Base-by-base conservation (phyloP, 139 green algal genomes). In the Nannochloris sp. region DNA sequence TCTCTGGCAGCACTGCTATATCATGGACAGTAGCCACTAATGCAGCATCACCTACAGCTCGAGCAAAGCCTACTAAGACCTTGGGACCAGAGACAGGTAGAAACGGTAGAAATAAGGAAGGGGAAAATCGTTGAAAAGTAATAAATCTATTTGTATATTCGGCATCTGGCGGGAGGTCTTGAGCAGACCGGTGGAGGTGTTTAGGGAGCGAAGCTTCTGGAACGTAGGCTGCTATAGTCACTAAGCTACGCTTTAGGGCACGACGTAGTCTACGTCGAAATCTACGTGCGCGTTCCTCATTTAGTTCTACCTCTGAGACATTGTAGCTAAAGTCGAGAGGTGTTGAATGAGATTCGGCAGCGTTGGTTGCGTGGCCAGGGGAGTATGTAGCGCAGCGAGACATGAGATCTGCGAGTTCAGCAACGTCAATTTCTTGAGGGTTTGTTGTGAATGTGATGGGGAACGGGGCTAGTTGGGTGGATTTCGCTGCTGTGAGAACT, bases 11-110 rank as follows among this genome's bases (percentile, higher is more conserved):
- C 19, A 78, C 71, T 15, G 55, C 55, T 37, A 78, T 34, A 19
- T 78, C 71, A 33, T 65, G 48, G 27, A 78, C 13, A 1, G 71
- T 78, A 34, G 71, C 65, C 15, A 78, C 67, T 8, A 78, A 29
- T 9, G 67, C 31, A 0, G 58, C 34, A 13, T 78, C 71, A 0
- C 71, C 48, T 14, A 77, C 67, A 6, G 71, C 71, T 0, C 71
- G 61, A 15, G 54, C 71, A 77, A 78, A 78, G 8, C 67, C 71
- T 7, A 76, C 61, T 10, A 77, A 60, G 33, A 67, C 66, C 0
- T 48, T 44, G 19, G 42, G 42, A 19, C 42, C 42, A 19, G 19
- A 51, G 19, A 51, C 42, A 51, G 42, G 42, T 19, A 51, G 42
- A 51, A 51, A 27, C 42, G 19, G 19, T n/a, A n/a, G n/a, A n/a